Conservation (phyloP, 345 rosid genomes). For the Eucalyptus erythrocorys region DNA sequence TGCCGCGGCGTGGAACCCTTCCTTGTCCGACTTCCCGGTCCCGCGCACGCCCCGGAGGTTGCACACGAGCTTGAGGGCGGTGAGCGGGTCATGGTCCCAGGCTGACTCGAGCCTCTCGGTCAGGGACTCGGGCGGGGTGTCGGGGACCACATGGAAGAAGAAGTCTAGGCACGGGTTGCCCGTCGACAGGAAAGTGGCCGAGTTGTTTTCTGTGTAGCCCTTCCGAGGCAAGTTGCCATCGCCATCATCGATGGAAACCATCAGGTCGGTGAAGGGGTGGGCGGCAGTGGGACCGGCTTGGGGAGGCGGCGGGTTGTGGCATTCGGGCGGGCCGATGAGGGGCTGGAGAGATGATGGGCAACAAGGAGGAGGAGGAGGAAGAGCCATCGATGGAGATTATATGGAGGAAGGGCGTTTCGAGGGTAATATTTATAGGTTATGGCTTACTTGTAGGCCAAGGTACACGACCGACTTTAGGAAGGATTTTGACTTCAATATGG, state of each 20-base stretch:
- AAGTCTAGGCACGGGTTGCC: slow-evolving; percentile 54
- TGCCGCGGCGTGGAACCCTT: slow-evolving; percentile 52
- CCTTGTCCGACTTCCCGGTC: slow-evolving; percentile 49
- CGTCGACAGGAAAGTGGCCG: slow-evolving; percentile 20
- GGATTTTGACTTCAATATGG: too few species aligned
- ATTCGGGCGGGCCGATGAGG: slow-evolving; percentile 37
- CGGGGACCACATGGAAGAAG: slow-evolving; percentile 52
- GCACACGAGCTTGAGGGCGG: slow-evolving; percentile 48
- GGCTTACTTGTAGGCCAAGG: neutral
- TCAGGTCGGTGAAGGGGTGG: slow-evolving; percentile 14
- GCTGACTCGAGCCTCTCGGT: slow-evolving; percentile 9
- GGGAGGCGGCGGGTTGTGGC: neutral
- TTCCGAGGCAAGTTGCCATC: neutral
- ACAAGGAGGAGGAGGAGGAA: neutral
- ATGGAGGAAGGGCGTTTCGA: too few species aligned
- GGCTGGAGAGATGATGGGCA: neutral
- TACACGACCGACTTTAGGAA: neutral
- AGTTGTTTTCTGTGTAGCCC: slow-evolving; percentile 32
- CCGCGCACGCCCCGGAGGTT: slow-evolving; percentile 65
- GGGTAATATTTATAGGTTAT: neutral
- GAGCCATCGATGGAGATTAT: neutral
- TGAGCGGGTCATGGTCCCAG: slow-evolving; percentile 40
- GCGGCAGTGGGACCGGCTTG: neutral
- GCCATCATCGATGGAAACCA: slow-evolving; percentile 19
- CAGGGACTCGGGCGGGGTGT: slow-evolving; percentile 15